phyloP scores from a whole-genome alignment of 345 rosid species.

The Camelina laxa region DNA sequence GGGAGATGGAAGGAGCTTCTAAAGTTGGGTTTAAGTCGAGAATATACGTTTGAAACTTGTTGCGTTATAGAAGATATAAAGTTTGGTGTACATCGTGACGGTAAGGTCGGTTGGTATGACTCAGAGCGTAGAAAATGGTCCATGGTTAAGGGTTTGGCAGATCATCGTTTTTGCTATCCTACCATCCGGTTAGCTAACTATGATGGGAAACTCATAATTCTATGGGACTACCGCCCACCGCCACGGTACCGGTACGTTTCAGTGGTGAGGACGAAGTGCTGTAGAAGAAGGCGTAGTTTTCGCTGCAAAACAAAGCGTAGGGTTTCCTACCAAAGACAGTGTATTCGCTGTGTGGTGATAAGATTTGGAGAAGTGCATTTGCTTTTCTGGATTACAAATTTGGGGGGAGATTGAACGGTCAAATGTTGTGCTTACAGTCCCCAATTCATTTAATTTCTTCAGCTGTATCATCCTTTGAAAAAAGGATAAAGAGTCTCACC shows the following conservation, averaged over 20 bases:
- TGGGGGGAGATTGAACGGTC: background rate
- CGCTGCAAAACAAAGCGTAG: too few relatives aligned
- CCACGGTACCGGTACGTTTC: background rate
- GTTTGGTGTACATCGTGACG: background rate
- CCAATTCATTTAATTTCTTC: background rate
- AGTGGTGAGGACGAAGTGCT: background rate
- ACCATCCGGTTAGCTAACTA: background rate
- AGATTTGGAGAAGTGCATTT: background rate
- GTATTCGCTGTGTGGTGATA: too few relatives aligned
- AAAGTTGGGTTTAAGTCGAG: background rate
- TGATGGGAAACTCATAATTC: conserved; percentile 4
- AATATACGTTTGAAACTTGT: background rate
- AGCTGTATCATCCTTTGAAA: background rate
- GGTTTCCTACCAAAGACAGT: too few relatives aligned
- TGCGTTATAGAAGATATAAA: background rate
- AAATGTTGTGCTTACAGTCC: background rate
- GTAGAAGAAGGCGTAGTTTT: too few relatives aligned
- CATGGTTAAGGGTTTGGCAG: background rate
- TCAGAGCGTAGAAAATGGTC: background rate
- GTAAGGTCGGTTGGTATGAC: background rate
- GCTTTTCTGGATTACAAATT: background rate
- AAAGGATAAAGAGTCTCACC: background rate
- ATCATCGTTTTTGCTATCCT: background rate
- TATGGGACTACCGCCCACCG: background rate
- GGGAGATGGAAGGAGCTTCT: background rate